Percentiles rank a stretch among this genome's conserved stretches.
Conservation (phyloP, 371 early-diverging fungal genomes). For the Saksenaea oblongispora region DNA sequence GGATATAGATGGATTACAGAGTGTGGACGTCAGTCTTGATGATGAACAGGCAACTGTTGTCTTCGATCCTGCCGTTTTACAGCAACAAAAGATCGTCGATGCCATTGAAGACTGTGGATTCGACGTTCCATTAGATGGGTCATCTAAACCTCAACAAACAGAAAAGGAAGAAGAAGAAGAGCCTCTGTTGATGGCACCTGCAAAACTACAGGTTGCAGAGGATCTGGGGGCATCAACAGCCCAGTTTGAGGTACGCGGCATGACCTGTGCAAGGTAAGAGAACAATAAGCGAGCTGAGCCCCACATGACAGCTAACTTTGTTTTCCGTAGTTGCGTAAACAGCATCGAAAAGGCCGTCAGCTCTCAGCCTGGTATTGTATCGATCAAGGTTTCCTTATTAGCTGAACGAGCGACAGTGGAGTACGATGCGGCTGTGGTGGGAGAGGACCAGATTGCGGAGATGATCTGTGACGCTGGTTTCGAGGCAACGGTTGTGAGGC, state of each 20-base stretch:
- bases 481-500: slow-evolving; percentile 59
- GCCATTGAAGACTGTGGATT: slow-evolving; percentile 57
- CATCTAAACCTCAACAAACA: slow-evolving; percentile 3
- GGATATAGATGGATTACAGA: slow-evolving; percentile 41
- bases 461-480: slow-evolving; percentile 84
- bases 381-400: slow-evolving; percentile 69
- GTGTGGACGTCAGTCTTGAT: slow-evolving; percentile 45
- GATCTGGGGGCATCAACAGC: neutral
- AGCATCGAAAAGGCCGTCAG: slow-evolving; percentile 69
- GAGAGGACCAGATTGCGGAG: slow-evolving; percentile 50
- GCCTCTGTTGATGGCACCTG: neutral
- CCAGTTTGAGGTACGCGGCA: slow-evolving; percentile 57
- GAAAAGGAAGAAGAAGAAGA: neutral
- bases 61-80: slow-evolving; percentile 23
- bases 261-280: slow-evolving; percentile 73
- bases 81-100: slow-evolving; percentile 24
- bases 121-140: slow-evolving; percentile 13
- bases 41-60: slow-evolving; percentile 45
- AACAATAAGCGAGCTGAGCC: neutral
- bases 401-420: slow-evolving; percentile 83
- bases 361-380: slow-evolving; percentile 45
- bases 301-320: neutral
- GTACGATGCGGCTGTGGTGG: slow-evolving; percentile 50
- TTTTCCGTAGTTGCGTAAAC: slow-evolving; percentile 67
- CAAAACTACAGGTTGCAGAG: neutral